Conservation (phyloP, 495 filamentous ascomycete species). For the Trichoderma asperelloides region DNA sequence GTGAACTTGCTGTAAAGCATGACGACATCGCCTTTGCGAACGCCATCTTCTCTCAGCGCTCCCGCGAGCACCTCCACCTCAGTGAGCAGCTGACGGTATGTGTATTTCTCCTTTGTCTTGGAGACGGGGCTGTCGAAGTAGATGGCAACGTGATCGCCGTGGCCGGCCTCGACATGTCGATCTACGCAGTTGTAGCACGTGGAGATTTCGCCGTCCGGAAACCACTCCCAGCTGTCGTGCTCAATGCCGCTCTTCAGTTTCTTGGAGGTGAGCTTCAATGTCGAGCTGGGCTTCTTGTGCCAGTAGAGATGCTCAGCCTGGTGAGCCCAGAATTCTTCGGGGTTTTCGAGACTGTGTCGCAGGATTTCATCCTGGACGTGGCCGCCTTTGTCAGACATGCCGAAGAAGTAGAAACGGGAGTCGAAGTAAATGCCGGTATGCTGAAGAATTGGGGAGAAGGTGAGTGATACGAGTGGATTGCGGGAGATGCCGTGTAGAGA, state of each 20-base stretch:
- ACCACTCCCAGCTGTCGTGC: constrained; percentile 72
- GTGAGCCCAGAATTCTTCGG: constrained; percentile 66
- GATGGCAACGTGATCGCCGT: constrained; percentile 65
- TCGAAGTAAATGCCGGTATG: no score
- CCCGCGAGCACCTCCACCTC: constrained; percentile 80
- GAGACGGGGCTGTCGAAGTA: constrained; percentile 86
- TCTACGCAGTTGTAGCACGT: constrained; percentile 88
- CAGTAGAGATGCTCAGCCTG: constrained; percentile 71
- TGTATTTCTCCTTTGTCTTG: constrained; percentile 58
- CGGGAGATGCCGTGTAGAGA: not conserved
- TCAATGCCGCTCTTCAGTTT: constrained; percentile 27
- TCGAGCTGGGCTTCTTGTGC: constrained; percentile 57
- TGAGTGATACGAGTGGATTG: no score
- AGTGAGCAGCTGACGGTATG: constrained; percentile 65
- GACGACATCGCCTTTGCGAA: constrained; percentile 82
- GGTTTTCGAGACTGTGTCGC: constrained; percentile 46
- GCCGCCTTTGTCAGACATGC: constrained; percentile 12
- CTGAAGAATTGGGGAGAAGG: no score
- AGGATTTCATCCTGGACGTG: constrained; percentile 44
- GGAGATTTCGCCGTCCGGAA: constrained; percentile 79
- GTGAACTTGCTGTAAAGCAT: constrained; percentile 70
- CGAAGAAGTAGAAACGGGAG: not conserved
- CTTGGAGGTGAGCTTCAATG: constrained; percentile 33
- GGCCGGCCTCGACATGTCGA: constrained; percentile 68
- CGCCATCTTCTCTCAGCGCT: constrained; percentile 73